phyloP scores from a whole-genome alignment of 1,284 basidiomycete genomes.

The Mycena sp. region DNA sequence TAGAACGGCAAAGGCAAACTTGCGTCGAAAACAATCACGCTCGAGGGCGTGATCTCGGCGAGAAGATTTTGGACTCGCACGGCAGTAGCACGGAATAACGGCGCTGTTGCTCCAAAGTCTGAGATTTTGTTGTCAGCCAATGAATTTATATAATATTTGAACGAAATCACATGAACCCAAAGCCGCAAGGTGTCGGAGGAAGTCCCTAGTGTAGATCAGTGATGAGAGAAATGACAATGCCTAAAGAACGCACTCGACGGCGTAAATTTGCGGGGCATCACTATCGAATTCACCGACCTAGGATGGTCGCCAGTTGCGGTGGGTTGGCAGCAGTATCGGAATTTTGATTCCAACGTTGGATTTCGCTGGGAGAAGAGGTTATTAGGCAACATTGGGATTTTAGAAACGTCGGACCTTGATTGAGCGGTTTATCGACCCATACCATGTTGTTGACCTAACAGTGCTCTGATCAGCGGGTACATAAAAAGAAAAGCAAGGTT shows the following conservation, averaged over 20 bases:
- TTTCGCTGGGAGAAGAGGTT: slow-evolving; percentile 1
- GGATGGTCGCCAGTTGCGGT: neutral
- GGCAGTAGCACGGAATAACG: neutral
- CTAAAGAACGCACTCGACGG: neutral
- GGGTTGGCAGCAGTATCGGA: neutral
- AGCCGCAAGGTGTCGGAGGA: slow-evolving; percentile 11
- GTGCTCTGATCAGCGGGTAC: neutral
- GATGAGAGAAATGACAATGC: too few species aligned
- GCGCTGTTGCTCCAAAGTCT: slow-evolving; percentile 4
- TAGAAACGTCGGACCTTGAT: neutral
- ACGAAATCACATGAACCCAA: slow-evolving; percentile 1
- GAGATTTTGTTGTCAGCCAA: neutral
- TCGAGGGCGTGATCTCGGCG: slow-evolving; percentile 5
- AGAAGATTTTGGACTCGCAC: slow-evolving; percentile 5
- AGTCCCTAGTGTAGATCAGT: neutral
- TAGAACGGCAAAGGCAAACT: slow-evolving; percentile 9
- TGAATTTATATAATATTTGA: neutral
- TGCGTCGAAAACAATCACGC: neutral
- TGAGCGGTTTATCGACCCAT: slow-evolving; percentile 21
- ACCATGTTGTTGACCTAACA: neutral
- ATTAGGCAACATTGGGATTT: neutral
- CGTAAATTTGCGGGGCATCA: neutral
- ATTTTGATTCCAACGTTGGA: slow-evolving; percentile 20
- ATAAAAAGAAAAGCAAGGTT: neutral
- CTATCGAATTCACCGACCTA: neutral